Base-by-base conservation (phyloP, 2,329 filamentous ascomycete genomes). In the Trichoderma asperellum region DNA sequence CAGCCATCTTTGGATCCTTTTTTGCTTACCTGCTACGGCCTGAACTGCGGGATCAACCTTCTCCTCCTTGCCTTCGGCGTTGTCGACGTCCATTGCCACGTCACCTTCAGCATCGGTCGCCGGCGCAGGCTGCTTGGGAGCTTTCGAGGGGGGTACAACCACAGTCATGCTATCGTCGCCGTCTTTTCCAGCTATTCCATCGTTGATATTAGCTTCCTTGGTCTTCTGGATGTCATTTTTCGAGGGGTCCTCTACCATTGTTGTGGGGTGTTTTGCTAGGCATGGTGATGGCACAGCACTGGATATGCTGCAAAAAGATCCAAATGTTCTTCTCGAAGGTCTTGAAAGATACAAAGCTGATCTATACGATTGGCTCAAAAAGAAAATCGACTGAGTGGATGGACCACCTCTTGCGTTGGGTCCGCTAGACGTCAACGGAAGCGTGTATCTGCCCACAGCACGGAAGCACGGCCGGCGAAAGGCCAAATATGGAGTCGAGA, bases 121-220 rank as follows among this genome's bases (percentile, higher is more conserved):
- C 73, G 83, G 83, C 70, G 89, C 86, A 69, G 86, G 81, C 81
- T 88, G 81, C 77, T 86, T 86, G 71, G 85, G 82, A 76, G 83
- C 83, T 84, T 93, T 93, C 73, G 89, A 87, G 69, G 90, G 90
- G 67, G 91, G 91, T 56, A 93, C 90, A 75, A 94, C 91, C 73
- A 93, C 91, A 62, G 91, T 93, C 90, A 93, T 93, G 83, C 93
- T 91, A 75, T 90, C 89, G 74, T 92, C 91, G 76, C 86, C 89
- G 76, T 93, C 89, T 80, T 89, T 90, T 75, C 76, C 77, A 24
- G 78, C 77, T 81, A 89, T 89, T 83, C 90, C 91, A 75, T 86
- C 86, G 82, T 89, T 91, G 76, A 83, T 82, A 83, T 91, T 92
- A 75, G 89, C 85, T 79, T 93, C 91, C 75, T 91, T 87, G 68